Base-by-base conservation (phyloP, 169 alveolate species). In the Plasmodium coatneyi region DNA sequence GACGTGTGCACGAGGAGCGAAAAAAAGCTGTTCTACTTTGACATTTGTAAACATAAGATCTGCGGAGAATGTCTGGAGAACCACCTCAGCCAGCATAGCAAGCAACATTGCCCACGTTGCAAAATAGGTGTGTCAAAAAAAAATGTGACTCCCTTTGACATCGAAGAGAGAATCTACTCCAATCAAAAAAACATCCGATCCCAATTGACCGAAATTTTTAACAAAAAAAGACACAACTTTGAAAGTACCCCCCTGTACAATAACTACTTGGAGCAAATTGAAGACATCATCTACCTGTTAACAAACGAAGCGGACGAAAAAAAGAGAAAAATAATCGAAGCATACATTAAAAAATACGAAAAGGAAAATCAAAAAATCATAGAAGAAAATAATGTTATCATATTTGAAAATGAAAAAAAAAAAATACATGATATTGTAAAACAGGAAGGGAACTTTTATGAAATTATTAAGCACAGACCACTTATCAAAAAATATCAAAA, bases 211-310 rank as follows among this genome's bases (percentile, higher is more conserved):
- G 92, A 81, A 87, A 96, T 96, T 32, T 96, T 94, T 93, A 96
- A 96, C 79, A 95, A 95, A 79, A 95, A 94, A 54, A 92, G 97
- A 78, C 79, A 87, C 72, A 96, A 96, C 80, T 96, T 95, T 92
- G 93, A 95, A 87, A 93, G 52, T 71, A 96, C 97, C 5, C 97
- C 97, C 1, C 95, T 92, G 81, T 96, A 96, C 72, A 90, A 96
- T 86, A 92, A 82, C 72, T 96, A 93, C 80, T 92, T 96, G 80
- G 97, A 96, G 84, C 92, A 95, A 6, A 34, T 96, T 16, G 97
- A 96, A 82, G 87, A 82, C 19, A 76, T 92, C 19, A 82, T 76
- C 5, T 71, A 54, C 52, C 71, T 90, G 93, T 80, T 54, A 82
- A 82, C 92, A 60, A 93, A 84, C 92, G 96, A 60, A 89, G 95